Evolutionary conservation across 495 filamentous ascomycete species (phyloP).

Genomic region (Lasiosphaeriaceae sp.): DNA sequence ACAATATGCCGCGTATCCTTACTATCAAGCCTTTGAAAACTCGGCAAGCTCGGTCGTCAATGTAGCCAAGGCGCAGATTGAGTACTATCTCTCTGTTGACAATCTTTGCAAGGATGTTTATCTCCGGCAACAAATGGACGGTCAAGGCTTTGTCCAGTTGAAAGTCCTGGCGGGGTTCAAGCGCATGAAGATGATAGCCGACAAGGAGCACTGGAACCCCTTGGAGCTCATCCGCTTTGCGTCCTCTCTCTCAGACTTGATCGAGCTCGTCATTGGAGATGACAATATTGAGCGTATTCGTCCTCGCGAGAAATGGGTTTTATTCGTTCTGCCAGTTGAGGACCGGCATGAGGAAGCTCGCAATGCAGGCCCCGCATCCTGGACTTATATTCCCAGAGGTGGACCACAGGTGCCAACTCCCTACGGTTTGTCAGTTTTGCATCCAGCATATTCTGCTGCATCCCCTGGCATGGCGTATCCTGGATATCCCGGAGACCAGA

Average conservation of each 20-base stretch:
- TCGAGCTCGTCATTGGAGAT: conserved; percentile 65
- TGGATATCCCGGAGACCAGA: conserved; percentile 19
- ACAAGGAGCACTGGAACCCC: conserved; percentile 47
- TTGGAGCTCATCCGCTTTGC: conserved; percentile 69
- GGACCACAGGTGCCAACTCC: conserved; percentile 1
- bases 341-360: conserved; percentile 37
- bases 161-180: conserved; percentile 75
- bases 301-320: conserved; percentile 70
- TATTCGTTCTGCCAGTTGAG: conserved; percentile 69
- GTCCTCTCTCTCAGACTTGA: conserved; percentile 61
- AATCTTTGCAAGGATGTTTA: conserved; percentile 94
- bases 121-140: conserved; percentile 88
- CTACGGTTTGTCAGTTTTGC: not conserved
- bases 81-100: conserved; percentile 96
- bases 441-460: not conserved
- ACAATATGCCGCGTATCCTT: conserved; percentile 17
- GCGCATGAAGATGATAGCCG: conserved; percentile 67
- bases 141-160: conserved; percentile 84
- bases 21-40: conserved; percentile 10
- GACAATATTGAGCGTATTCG: conserved; percentile 79
- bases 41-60: conserved; percentile 10
- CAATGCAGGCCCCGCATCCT: conserved; percentile 36
- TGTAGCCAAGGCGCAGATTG: conserved; percentile 59
- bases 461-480: conserved; percentile 16
- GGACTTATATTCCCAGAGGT: conserved; percentile 6